Conservation (phyloP, 129 eudicot species). For the Lonicera japonica region DNA sequence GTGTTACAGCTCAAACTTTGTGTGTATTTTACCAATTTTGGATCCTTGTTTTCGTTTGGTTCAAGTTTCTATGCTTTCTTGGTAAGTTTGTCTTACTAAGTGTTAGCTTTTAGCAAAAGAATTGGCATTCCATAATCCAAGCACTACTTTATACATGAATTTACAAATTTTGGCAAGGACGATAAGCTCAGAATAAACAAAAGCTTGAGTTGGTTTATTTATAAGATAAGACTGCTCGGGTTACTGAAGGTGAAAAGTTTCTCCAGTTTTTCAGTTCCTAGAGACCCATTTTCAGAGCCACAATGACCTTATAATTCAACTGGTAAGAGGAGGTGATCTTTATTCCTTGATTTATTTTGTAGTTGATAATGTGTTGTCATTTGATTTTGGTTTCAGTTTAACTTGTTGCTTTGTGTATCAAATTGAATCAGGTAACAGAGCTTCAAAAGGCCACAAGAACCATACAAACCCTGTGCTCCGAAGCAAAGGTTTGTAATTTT, state of each 20-base stretch:
- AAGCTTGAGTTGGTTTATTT: background rate
- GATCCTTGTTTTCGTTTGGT: too few relatives aligned
- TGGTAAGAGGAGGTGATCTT: slow-evolving; percentile 33
- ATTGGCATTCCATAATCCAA: too few relatives aligned
- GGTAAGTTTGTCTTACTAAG: too few relatives aligned
- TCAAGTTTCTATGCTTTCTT: too few relatives aligned
- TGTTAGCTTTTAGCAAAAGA: too few relatives aligned
- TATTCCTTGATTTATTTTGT: background rate
- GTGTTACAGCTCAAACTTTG: too few relatives aligned
- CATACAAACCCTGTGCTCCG: slow-evolving; percentile 71
- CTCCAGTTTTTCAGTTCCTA: slow-evolving; percentile 70
- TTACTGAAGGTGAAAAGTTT: slow-evolving; percentile 21
- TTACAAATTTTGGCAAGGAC: too few relatives aligned
- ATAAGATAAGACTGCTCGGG: background rate
- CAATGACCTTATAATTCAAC: slow-evolving; percentile 42
- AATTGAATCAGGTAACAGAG: slow-evolving; percentile 43
- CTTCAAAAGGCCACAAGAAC: slow-evolving; percentile 86
- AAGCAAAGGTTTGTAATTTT: slow-evolving; percentile 57
- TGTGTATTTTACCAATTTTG: too few relatives aligned
- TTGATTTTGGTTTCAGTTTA: slow-evolving; percentile 3
- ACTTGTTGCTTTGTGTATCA: slow-evolving; percentile 2
- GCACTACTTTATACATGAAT: too few relatives aligned
- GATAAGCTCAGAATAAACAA: too few relatives aligned
- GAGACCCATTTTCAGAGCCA: slow-evolving; percentile 48
- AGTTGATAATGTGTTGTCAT: background rate